These are phyloP conservation scores for Cryptococcus maquisensis DNA, from an alignment of 1,284 basidiomycete genomes.

Conservation along the genomic window DNA sequence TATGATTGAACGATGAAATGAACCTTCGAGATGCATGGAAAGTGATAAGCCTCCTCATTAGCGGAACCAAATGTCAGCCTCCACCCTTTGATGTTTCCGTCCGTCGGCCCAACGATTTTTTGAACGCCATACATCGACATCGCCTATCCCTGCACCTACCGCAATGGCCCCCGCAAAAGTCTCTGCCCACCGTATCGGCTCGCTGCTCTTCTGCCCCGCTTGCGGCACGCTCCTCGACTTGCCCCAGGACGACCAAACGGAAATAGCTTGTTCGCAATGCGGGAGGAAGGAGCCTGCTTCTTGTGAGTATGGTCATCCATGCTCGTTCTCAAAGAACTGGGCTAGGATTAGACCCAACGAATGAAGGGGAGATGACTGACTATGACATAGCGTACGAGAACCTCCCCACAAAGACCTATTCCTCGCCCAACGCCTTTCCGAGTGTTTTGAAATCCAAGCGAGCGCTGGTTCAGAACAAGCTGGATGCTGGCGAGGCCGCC, in stretches of 20 bases:
- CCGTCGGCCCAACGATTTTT: neutral
- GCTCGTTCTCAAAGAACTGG: no score
- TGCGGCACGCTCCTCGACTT: slow-evolving; percentile 87
- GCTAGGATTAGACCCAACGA: no score
- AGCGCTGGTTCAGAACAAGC: slow-evolving; percentile 78
- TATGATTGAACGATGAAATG: no score
- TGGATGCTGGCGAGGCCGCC: slow-evolving; percentile 68
- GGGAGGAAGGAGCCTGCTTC: slow-evolving; percentile 76
- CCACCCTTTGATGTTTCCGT: neutral
- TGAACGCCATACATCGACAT: neutral
- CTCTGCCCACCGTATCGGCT: slow-evolving; percentile 55
- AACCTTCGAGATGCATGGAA: no score
- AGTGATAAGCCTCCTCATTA: neutral
- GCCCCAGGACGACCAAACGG: slow-evolving; percentile 70
- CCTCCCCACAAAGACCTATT: slow-evolving; percentile 81
- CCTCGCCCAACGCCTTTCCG: slow-evolving; percentile 90
- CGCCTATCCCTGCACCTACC: neutral
- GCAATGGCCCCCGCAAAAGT: slow-evolving; percentile 3
- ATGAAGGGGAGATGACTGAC: neutral
- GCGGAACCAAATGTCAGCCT: neutral
- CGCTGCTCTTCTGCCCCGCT: slow-evolving; percentile 85
- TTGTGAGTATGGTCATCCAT: slow-evolving; percentile 57
- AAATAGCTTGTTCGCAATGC: slow-evolving; percentile 84
- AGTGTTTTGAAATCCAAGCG: slow-evolving; percentile 80
- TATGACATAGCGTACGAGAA: slow-evolving; percentile 76